Percentiles rank a stretch among this genome's conserved stretches.
phyloP scores from a whole-genome alignment of 2,329 filamentous ascomycete species.

The Arthrobotrys musiformis region DNA sequence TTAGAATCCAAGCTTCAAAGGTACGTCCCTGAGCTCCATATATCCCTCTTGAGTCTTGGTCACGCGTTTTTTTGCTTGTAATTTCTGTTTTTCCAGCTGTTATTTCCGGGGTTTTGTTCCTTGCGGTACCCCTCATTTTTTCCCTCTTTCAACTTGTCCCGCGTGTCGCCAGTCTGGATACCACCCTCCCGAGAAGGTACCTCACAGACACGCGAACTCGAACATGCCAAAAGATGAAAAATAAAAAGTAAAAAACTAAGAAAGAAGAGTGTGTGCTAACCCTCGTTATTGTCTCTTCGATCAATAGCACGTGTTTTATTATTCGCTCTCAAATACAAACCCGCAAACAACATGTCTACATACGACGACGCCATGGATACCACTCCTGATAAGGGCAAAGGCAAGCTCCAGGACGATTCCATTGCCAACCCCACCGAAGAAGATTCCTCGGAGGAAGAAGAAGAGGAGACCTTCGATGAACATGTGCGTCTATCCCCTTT shows the following conservation, averaged over 20 bases:
- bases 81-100: slow-evolving; percentile 2
- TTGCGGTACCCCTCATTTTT: slow-evolving; percentile 14
- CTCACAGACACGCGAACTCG: background rate
- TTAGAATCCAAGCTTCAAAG: slow-evolving; percentile 12
- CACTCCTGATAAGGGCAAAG: slow-evolving; percentile 49
- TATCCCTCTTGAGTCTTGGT: background rate
- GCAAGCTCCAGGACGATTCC: slow-evolving; percentile 39
- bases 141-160: slow-evolving; percentile 4
- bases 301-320: slow-evolving; percentile 8
- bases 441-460: slow-evolving; percentile 28
- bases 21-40: slow-evolving; percentile 3
- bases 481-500: background rate
- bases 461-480: slow-evolving; percentile 31
- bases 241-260: background rate
- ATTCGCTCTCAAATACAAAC: background rate
- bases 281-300: background rate
- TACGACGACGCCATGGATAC: slow-evolving; percentile 52
- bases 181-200: background rate
- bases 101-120: background rate
- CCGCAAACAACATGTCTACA: slow-evolving; percentile 34
- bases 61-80: background rate
- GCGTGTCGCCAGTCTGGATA: background rate
- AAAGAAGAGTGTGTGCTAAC: background rate
- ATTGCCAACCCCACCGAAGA: slow-evolving; percentile 25
- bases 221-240: background rate